Base-by-base conservation (phyloP, 2,329 filamentous ascomycete species). In the Colletotrichum sansevieriae region DNA sequence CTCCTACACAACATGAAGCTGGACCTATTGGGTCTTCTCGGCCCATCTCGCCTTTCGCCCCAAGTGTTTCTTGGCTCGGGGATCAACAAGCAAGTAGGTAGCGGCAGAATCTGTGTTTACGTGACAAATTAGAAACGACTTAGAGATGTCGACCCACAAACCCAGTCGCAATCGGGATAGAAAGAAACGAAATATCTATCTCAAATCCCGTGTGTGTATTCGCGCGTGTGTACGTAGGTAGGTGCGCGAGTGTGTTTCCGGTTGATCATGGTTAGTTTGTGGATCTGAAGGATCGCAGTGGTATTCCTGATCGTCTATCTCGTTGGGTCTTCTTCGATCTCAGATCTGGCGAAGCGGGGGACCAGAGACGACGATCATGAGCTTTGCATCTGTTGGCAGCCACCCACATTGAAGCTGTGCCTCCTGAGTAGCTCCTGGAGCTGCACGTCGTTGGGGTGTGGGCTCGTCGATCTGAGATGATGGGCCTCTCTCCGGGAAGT, bases 371-470 rank as follows among this genome's bases (percentile, higher is more conserved):
- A 43, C 25, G 20, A 43, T 56, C 37, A 18, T 33, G 20, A 56
- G 37, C 46, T 56, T 12, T 43, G 54, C 54, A 56, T 56, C 11
- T 56, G 22, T 56, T 25, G 54, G 37, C 54, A 56, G 54, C 37
- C 54, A 56, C 20, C 9, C 25, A 7, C 25, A 7, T 29, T 29
- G 25, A 6, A 29, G 25, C 25, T 29, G 25, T 43, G 37, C 3
- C 13, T 13, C 37, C 37, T 39, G 37, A 33, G 37, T 25, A 12
- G 15, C 20, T 9, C 18, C 37, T 41, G 37, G 13, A 10, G 7
- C 25, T 29, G 25, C 25, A 29, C 37, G 25, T 37, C 20, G 54
- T 43, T 56, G 35, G 18, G 39, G 37, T 43, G 29, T 29, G 37
- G 10, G 10, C 54, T 56, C 6, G 20, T 41, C 37, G 29, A 18